Base-by-base conservation (phyloP, 139 green algal genomes). In the Volvox africanus region DNA sequence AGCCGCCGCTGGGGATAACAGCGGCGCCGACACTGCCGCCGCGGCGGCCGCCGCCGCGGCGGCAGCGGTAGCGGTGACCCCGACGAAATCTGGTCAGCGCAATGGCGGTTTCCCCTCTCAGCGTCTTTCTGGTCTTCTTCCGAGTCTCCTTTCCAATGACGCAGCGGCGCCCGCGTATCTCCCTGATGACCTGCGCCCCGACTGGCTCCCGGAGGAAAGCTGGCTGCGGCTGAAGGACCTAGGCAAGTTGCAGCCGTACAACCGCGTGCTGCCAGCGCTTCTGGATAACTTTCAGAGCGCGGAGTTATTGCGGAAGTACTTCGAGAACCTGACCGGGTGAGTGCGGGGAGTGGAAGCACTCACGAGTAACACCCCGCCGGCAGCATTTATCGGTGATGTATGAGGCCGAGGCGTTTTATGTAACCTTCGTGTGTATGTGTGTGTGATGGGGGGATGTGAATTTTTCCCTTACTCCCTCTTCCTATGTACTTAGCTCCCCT, bases 211-310 rank as follows among this genome's bases (percentile, higher is more conserved):
- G 1, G 86, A 92, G 9, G 89, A 92, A 3, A 73, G 32, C 79
- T 94, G 92, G 92, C 12, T 24, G 71, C 92, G 92, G 69, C 92
- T 94, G 13, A n/a, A n/a, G 6, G 92, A 94, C 86, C 86, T 94
- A 55, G 92, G 89, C 85, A 94, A 94, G 86, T 67, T 94, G 61
- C 87, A 76, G 35, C 92, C 92, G 30, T 94, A 93, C 89, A 94
- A 94, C 92, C 80, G 91, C n/a, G 37, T 92, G 68, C 88, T 92
- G 84, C 92, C 92, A 5, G 35, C 37, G 21, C 61, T 94, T 67
- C 82, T 94, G 16, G 88, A 61, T 3, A 37, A 75, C 61, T 26
- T n/a, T 1, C 32, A 82, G n/a, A 30, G 69, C 21, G 28, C 21
- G 28, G 83, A 83, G 76, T 20, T 50, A 24, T 24, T 89, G 33